phyloP scores from a whole-genome alignment of 2,329 filamentous ascomycete species.

The Microsporum canis region DNA sequence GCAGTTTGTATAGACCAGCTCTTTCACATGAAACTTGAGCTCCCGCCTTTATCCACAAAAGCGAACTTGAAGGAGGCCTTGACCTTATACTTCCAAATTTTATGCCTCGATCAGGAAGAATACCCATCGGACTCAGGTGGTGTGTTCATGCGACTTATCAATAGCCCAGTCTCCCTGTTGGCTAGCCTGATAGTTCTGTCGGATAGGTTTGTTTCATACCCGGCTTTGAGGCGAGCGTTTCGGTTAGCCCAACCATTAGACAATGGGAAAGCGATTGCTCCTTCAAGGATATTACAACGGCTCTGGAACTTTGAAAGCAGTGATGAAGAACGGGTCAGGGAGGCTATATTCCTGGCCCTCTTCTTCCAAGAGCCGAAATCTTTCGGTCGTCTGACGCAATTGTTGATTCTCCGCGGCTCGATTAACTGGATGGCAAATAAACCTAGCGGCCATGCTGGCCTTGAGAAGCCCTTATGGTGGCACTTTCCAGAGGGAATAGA shows the following conservation, averaged over 20 bases:
- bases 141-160: conserved; percentile 2
- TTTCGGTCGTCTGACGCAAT: conserved; percentile 24
- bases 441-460: conserved; percentile 14
- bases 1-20: conserved; percentile 20
- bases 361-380: conserved; percentile 22
- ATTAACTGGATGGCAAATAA: conserved; percentile 26
- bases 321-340: conserved; percentile 31
- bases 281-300: conserved; percentile 13
- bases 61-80: conserved; percentile 6
- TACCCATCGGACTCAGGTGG: neutral
- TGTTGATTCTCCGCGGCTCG: conserved; percentile 29
- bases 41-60: conserved; percentile 22
- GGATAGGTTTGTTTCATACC: conserved; percentile 10
- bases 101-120: neutral
- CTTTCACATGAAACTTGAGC: conserved; percentile 20
- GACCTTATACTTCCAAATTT: conserved; percentile 9
- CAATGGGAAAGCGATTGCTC: neutral
- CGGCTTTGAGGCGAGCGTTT: neutral
- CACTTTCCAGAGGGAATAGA: conserved; percentile 30
- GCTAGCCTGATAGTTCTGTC: conserved; percentile 11
- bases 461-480: conserved; percentile 25
- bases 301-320: conserved; percentile 20
- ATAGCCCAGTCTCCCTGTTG: conserved; percentile 8
- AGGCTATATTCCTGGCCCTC: conserved; percentile 29
- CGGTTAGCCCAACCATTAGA: neutral